Conservation (phyloP, 257 asterid species). For the Anisodus tanguticus region DNA sequence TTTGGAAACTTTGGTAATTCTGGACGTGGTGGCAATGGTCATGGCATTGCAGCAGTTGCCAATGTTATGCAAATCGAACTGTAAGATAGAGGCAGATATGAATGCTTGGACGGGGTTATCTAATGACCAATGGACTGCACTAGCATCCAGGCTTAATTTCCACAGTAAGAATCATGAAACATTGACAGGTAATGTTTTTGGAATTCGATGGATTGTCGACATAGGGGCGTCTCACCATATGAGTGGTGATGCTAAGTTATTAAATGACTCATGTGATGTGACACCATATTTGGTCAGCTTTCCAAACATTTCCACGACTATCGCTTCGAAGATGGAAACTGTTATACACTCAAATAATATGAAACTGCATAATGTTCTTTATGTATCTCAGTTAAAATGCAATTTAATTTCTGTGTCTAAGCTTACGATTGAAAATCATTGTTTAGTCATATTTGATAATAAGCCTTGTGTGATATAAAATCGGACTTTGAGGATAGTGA, state of each 20-base stretch:
- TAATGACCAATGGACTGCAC: not conserved
- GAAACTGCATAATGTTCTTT: not conserved
- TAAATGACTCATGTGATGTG: not conserved
- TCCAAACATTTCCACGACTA: not conserved
- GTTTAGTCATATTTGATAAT: not conserved
- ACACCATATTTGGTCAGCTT: not conserved
- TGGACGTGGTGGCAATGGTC: not conserved
- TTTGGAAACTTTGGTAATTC: too few species aligned
- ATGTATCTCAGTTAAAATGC: not conserved
- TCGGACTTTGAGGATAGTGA: not conserved
- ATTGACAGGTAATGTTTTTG: not conserved
- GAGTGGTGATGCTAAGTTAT: not conserved
- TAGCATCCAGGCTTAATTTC: not conserved
- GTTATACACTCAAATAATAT: not conserved
- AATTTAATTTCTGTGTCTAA: slow-evolving; percentile 14
- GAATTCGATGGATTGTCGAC: not conserved
- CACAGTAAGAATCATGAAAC: not conserved
- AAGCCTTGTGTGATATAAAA: slow-evolving; percentile 10
- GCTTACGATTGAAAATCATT: not conserved
- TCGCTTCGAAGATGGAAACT: not conserved
- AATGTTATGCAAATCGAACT: not conserved
- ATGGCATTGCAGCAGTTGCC: not conserved
- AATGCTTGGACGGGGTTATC: not conserved
- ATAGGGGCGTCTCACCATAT: not conserved
- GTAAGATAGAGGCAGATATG: too few species aligned